Evolutionary conservation across 2,329 filamentous ascomycete species (phyloP).

Genomic region (Ascochyta fabae): DNA sequence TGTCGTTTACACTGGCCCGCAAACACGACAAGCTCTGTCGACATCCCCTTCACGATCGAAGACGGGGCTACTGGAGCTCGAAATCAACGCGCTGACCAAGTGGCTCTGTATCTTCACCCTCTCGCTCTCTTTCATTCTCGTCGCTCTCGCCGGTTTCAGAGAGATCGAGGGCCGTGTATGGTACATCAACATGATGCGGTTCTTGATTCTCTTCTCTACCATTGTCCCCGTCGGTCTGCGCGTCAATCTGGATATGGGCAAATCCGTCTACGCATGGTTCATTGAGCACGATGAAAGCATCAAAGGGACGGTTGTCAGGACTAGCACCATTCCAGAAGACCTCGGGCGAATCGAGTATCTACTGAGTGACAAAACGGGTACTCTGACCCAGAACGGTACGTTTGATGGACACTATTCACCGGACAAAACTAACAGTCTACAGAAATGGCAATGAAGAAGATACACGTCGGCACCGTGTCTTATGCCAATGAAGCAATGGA

Average conservation of each 20-base stretch:
- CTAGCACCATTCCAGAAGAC: conserved; percentile 97
- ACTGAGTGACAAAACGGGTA: conserved; percentile 97
- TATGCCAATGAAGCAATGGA: conserved; percentile 99
- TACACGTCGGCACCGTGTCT: conserved; percentile 96
- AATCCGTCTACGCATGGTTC: conserved; percentile 93
- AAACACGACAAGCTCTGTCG: conserved; percentile 91
- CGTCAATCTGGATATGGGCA: conserved; percentile 96
- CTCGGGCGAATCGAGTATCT: conserved; percentile 95
- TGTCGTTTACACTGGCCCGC: conserved; percentile 91
- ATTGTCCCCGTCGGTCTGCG: conserved; percentile 97
- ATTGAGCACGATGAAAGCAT: conserved; percentile 93
- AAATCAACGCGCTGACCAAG: conserved; percentile 97
- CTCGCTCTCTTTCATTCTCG: conserved; percentile 82
- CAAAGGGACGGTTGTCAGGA: conserved; percentile 88
- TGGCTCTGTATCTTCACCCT: conserved; percentile 91
- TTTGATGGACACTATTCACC: background rate
- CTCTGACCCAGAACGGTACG: conserved; percentile 84
- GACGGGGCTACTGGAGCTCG: conserved; percentile 88
- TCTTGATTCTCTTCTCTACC: conserved; percentile 96
- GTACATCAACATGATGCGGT: conserved; percentile 99
- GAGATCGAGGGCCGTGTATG: conserved; percentile 71
- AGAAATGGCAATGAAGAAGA: conserved; percentile 99
- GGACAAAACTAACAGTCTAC: conserved; percentile 22
- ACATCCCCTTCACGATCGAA: conserved; percentile 93
- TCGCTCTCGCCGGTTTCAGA: conserved; percentile 83